Base-by-base conservation (phyloP, 805 yeast species). In the Nakazawaea populi region DNA sequence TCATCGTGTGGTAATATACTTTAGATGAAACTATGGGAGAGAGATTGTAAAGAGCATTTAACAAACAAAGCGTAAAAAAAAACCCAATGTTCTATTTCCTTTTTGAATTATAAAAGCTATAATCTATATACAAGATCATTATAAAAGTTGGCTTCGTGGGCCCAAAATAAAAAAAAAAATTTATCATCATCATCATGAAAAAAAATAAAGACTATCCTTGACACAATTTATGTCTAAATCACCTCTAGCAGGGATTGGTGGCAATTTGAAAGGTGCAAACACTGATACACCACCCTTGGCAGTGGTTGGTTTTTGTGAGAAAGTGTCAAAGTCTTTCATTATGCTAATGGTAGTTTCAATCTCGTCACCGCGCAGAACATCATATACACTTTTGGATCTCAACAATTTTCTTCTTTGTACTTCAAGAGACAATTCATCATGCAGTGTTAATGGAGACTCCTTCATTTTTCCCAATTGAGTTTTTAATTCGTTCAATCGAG, bases 141-240 rank as follows among this genome's bases (percentile, higher is more conserved):
- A 37, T 11, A 37, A 34, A 12, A 34, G 36, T 10, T 34, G 36
- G 12, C 24, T 18, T 18, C 24, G 24, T 18, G 24, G 24, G 24
- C 24, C 24, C 24, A 18, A 32, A 32, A 32, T 11, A 32, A 32
- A 32, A 9, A 32, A 32, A 32, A 9, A 32, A 32, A 9, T 32
- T 9, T 32, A 8, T 32, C 11, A 8, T 32, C 11, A 32, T 32
- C 35, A 32, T 44, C 32, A 68, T 6, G 70, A 66, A 58, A 92
- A 92, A 76, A 92, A 92, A 67, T 92, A 92, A 34, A 76, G 75
- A 55, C 96, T 88, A 46, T 83, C 79, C 61, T 77, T 76, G 42
- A 91, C 85, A 52, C 77, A 78, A 39, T 71, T 68, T 37, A 92
- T 95, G 61, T 92, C 95, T 59, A 92, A 88, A 14, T 82, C 83